Evolutionary conservation across 1,284 basidiomycete species (phyloP), one percentile per base, ranked within the genome.

Genomic region (Grifola frondosa): DNA sequence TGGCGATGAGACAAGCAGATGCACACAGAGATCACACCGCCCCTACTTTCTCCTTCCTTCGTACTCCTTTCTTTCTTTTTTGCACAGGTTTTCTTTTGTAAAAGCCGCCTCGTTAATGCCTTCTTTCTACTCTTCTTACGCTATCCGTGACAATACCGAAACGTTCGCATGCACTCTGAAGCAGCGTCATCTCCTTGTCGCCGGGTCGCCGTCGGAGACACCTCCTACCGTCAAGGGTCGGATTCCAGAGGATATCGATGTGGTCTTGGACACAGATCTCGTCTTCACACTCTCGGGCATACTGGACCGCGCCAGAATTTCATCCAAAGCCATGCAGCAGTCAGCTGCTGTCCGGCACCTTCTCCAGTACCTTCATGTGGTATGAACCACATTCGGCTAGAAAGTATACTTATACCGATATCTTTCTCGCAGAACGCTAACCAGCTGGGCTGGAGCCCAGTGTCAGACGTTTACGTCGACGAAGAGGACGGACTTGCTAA

Each of bases 281-380:
- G 54, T 68, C 23, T 56, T 88, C 46, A 67, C 71, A 9, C 54
- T 88, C 46, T 70, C 75, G 44, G 85, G 80, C 25, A 64, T 64
- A 25, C 51, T 77, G 17, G 70, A 84, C 54, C 68, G 72, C 34
- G 58, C 52, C 34, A 52, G 57, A 46, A 62, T 80, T 30, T 49
- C 68, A 40, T 52, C 69, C 21, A 49, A 64, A 22, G 64, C 66
- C 15, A 58, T 87, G 22, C 53, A 61, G 44, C 50, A 58, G 15
- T 88, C 85, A 22, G 71, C 71, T 26, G 66, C 81, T 40, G 67
- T 71, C 9, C 61, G 58, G 26, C 73, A 80, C 57, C 60, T 86
- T 3, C 59, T 71, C 15, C 61, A 68, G 31, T 80, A 77, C 57
- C 58, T 88, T 32, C 67, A 66, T 54, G 57, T 61, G 68, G 84